A percentile compares a stretch with the other conserved stretches of the same genome.
Evolutionary conservation across 2,329 filamentous ascomycete genomes (phyloP).

Genomic region (Trichophyton benhamiae): DNA sequence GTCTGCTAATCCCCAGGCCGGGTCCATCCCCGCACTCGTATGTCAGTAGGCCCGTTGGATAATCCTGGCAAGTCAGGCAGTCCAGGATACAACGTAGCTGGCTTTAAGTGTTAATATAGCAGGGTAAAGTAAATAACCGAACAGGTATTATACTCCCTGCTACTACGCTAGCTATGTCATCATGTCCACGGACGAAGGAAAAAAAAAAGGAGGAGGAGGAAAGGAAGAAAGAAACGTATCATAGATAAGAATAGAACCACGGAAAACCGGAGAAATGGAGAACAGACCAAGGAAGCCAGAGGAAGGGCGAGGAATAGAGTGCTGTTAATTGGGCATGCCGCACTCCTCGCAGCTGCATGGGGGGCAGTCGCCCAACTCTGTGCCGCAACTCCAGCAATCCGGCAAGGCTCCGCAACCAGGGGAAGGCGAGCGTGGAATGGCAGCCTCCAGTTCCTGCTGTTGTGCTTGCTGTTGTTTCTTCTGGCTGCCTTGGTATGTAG

Average conservation of each 20-base stretch:
- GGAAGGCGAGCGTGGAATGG: not conserved
- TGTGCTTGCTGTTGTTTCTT: too few species aligned
- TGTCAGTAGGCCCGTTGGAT: not conserved
- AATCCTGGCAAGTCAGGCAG: not conserved
- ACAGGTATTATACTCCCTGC: too few species aligned
- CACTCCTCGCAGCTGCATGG: constrained; percentile 9
- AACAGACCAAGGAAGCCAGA: not conserved
- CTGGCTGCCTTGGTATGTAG: not conserved
- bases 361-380: constrained; percentile 6
- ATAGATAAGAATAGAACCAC: not conserved
- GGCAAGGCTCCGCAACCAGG: constrained; percentile 6
- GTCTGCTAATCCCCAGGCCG: not conserved
- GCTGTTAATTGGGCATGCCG: constrained; percentile 7
- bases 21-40: not conserved
- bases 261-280: not conserved
- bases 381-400: constrained; percentile 10
- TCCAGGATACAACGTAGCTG: too few species aligned
- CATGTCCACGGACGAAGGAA: not conserved
- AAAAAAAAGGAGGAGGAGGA: not conserved
- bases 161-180: too few species aligned
- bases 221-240: too few species aligned
- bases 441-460: too few species aligned
- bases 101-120: too few species aligned
- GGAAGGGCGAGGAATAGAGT: not conserved
- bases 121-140: too few species aligned